Evolutionary conservation across 768 basidiomycete species (phyloP).

Genomic region (Boletus tomentosulus): DNA sequence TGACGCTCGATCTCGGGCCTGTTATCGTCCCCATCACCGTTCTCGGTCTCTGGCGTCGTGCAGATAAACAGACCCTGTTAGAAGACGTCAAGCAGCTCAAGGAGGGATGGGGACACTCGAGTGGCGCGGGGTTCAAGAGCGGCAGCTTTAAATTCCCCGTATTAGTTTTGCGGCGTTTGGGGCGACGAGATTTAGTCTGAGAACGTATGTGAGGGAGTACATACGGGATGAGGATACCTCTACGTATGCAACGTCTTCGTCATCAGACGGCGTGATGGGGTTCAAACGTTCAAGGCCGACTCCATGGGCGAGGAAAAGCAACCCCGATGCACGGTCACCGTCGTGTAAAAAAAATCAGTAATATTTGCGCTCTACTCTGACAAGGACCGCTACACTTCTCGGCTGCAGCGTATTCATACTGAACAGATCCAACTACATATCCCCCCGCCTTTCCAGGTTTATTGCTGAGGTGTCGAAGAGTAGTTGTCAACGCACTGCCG

Average conservation of each 20-base stretch:
- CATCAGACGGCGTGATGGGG: conserved; percentile 12
- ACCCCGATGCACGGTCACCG: not conserved
- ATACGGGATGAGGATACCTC: conserved; percentile 12
- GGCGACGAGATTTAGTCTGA: conserved; percentile 13
- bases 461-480: too few relatives aligned
- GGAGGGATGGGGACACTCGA: conserved; percentile 16
- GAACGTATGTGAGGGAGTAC: not conserved
- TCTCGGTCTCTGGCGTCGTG: too few relatives aligned
- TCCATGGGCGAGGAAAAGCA: not conserved
- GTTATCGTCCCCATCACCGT: not conserved
- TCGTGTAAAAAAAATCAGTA: too few relatives aligned
- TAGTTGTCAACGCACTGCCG: too few relatives aligned
- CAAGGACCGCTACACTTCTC: too few relatives aligned
- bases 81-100: conserved; percentile 17
- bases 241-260: conserved; percentile 17
- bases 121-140: conserved; percentile 10
- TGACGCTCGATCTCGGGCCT: not conserved
- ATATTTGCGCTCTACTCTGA: too few relatives aligned
- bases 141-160: conserved; percentile 13
- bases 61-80: conserved; percentile 4
- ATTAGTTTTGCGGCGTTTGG: conserved; percentile 28
- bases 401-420: not conserved
- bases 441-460: too few relatives aligned
- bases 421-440: too few relatives aligned
- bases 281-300: too few relatives aligned